Conservation (phyloP, 192 early-diverging fungal genomes). For the Rhizophagus clarus region DNA sequence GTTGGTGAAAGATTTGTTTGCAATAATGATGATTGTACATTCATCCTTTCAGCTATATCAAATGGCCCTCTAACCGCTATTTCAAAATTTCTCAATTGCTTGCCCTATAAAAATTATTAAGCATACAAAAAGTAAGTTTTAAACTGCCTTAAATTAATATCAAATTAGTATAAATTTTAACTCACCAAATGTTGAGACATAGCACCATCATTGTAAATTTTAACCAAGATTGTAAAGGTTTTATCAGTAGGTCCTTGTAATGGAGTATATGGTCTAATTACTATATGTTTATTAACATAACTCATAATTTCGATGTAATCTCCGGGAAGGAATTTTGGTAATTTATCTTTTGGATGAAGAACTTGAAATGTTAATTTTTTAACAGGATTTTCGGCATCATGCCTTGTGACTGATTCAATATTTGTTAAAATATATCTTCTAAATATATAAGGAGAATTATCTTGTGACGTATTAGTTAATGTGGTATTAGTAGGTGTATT, state of each 20-base stretch:
- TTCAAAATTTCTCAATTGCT: slow-evolving; percentile 20
- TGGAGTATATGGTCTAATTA: slow-evolving; percentile 19
- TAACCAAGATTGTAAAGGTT: slow-evolving; percentile 8
- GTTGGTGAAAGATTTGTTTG: background rate
- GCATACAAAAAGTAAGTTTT: background rate
- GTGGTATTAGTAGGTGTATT: background rate
- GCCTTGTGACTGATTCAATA: background rate
- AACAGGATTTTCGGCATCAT: slow-evolving; percentile 9
- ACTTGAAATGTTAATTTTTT: slow-evolving; percentile 24
- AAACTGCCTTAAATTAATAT: background rate
- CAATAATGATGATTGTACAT: background rate
- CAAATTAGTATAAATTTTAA: background rate
- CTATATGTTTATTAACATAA: slow-evolving; percentile 7
- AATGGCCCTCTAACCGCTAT: slow-evolving; percentile 27
- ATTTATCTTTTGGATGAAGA: slow-evolving; percentile 8
- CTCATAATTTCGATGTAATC: slow-evolving; percentile 29
- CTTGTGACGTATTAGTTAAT: background rate
- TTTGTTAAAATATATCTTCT: slow-evolving; percentile 25
- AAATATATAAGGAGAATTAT: slow-evolving; percentile 6
- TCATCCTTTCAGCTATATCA: slow-evolving; percentile 25
- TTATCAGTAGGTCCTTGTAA: background rate
- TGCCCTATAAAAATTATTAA: background rate
- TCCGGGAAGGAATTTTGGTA: slow-evolving; percentile 24
- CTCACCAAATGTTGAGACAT: slow-evolving; percentile 17
- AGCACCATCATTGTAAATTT: slow-evolving; percentile 3